A percentile compares a stretch with the other conserved stretches of the same genome.
phyloP scores from a whole-genome alignment of 2,329 filamentous ascomycete species.

The Colletotrichum godetiae region DNA sequence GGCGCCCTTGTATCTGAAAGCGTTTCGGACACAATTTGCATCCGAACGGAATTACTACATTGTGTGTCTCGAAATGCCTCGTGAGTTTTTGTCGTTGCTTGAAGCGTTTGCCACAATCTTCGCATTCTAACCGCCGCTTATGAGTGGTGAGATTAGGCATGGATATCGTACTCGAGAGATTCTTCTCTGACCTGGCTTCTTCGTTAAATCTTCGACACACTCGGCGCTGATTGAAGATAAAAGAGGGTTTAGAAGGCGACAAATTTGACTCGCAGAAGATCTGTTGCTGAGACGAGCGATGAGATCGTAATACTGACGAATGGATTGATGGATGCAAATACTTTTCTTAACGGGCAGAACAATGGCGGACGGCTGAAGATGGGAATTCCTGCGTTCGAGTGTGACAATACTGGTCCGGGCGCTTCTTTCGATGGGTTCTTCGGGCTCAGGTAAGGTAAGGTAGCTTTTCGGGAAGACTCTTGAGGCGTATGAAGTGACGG shows the following conservation, averaged over 20 bases:
- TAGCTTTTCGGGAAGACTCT: no score
- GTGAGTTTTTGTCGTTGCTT: no score
- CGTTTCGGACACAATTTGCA: neutral
- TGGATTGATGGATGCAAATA: neutral
- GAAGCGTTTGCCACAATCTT: neutral
- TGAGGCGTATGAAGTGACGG: no score
- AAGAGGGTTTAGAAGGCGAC: neutral
- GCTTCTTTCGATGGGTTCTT: neutral
- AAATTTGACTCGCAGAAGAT: neutral
- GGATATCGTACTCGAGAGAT: neutral
- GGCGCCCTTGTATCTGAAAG: no score
- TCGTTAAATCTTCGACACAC: neutral
- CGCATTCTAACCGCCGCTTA: no score
- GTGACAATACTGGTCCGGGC: no score
- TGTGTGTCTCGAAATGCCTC: no score
- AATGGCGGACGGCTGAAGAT: neutral
- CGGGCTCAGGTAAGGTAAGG: neutral
- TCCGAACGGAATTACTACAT: no score
- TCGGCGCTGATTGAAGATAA: neutral
- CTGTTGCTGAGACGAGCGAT: neutral
- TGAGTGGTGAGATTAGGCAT: neutral
- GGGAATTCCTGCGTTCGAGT: neutral
- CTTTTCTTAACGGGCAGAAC: neutral
- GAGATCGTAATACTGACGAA: neutral
- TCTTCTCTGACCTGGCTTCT: neutral